Evolutionary conservation across 2,329 filamentous ascomycete genomes (phyloP).

Genomic region (Paradendryphiella salina): DNA sequence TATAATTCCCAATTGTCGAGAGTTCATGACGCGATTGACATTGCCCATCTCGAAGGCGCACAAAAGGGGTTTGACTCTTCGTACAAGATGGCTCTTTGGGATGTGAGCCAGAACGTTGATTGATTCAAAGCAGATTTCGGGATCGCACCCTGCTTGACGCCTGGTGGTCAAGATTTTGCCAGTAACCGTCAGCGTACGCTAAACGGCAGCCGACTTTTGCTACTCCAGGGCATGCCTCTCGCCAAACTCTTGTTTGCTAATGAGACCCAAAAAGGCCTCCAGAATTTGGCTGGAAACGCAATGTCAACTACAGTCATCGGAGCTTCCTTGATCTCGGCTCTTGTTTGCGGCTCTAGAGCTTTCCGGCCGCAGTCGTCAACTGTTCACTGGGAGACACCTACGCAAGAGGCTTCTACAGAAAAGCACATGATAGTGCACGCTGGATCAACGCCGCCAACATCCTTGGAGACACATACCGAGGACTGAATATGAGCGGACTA

Average conservation of each 20-base stretch:
- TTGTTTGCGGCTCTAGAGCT: conserved; percentile 50
- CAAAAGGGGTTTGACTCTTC: conserved; percentile 58
- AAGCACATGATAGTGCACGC: not conserved
- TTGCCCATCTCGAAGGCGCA: conserved; percentile 58
- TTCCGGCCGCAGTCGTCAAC: conserved; percentile 6
- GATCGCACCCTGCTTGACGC: conserved; percentile 69
- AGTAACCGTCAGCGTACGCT: conserved; percentile 64
- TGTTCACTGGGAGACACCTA: not conserved
- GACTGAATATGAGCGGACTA: conserved; percentile 20
- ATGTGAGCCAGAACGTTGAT: conserved; percentile 75
- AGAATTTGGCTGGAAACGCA: conserved; percentile 76
- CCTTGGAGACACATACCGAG: not conserved
- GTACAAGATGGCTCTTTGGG: conserved; percentile 59
- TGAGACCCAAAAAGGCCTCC: conserved; percentile 61
- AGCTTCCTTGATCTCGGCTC: conserved; percentile 61
- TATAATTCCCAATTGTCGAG: conserved; percentile 59
- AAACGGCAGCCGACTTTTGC: conserved; percentile 64
- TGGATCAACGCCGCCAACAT: not conserved
- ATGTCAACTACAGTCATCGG: conserved; percentile 77
- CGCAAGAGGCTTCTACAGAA: not conserved
- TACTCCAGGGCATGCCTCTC: conserved; percentile 69
- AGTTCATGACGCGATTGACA: conserved; percentile 69
- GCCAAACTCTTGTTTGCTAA: conserved; percentile 65
- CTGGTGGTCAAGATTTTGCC: conserved; percentile 63
- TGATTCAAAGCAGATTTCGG: conserved; percentile 60